Conservation (phyloP, 495 filamentous ascomycete species). For the Talaromyces wortmannii region DNA sequence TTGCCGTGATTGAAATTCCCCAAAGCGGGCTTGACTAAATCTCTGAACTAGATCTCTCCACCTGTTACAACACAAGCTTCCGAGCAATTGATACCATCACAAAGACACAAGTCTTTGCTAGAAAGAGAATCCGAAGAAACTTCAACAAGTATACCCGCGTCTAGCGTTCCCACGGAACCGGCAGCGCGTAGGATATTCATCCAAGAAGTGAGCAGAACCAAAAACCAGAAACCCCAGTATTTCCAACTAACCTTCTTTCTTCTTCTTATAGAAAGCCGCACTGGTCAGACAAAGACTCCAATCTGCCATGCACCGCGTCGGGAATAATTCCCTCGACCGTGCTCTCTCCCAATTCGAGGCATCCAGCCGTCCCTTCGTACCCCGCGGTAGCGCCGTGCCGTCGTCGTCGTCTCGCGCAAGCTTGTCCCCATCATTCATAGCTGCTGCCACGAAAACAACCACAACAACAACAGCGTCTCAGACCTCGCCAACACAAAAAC, state of each 20-base stretch:
- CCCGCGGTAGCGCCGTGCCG: conserved; percentile 15
- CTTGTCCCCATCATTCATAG: conserved; percentile 14
- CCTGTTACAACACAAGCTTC: neutral
- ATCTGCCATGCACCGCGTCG: conserved; percentile 36
- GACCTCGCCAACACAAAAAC: conserved; percentile 11
- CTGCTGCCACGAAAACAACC: neutral
- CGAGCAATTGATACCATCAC: neutral
- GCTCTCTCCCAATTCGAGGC: conserved; percentile 37
- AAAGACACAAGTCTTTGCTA: neutral
- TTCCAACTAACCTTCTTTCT: neutral
- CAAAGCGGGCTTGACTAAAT: neutral
- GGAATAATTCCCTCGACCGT: conserved; percentile 35
- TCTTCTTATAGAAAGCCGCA: conserved; percentile 26
- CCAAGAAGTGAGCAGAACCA: conserved; percentile 27
- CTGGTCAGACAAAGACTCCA: conserved; percentile 36
- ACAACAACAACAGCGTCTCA: neutral
- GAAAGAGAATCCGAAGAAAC: neutral
- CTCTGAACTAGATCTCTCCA: neutral
- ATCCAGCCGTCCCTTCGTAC: conserved; percentile 33
- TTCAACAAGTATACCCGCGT: neutral
- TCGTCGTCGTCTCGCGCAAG: conserved; percentile 9
- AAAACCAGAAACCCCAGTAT: neutral
- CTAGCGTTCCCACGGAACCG: conserved; percentile 24
- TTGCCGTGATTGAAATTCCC: too few species aligned
- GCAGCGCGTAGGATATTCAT: conserved; percentile 36